A percentile compares a stretch with the other conserved stretches of the same genome.
phyloP scores from a whole-genome alignment of 768 basidiomycete genomes.

The Mycena epipterygia region DNA sequence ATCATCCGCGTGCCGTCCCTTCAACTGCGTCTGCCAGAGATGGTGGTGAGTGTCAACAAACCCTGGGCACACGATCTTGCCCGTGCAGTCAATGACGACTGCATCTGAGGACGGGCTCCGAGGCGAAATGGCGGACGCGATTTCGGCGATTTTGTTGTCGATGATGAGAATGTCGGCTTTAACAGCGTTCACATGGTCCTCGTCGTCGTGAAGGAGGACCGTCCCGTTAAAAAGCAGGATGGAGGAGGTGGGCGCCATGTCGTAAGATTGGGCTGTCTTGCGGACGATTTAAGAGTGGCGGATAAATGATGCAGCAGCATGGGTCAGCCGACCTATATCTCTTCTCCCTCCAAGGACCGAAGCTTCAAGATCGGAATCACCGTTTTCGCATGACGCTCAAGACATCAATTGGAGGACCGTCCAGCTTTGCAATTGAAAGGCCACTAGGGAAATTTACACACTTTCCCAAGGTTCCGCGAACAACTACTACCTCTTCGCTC shows the following conservation, averaged over 20 bases:
- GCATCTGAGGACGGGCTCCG: background rate
- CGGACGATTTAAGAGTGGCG: no score
- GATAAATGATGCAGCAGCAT: no score
- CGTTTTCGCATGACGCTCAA: no score
- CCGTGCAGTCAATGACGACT: constrained; percentile 24
- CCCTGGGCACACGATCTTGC: constrained; percentile 26
- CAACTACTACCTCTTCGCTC: no score
- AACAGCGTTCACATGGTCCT: constrained; percentile 22
- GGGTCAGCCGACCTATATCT: no score
- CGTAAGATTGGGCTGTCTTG: no score
- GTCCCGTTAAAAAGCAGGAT: constrained; percentile 29
- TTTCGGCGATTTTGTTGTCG: constrained; percentile 23
- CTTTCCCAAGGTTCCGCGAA: no score
- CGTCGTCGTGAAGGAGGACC: constrained; percentile 24
- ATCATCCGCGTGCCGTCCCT: constrained; percentile 27
- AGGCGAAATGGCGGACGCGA: constrained; percentile 10
- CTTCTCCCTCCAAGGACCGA: no score
- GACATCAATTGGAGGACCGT: no score
- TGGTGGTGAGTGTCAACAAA: constrained; percentile 37
- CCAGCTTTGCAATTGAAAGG: no score
- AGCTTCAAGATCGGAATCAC: no score
- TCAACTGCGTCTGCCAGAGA: constrained; percentile 35
- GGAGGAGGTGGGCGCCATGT: constrained; percentile 4
- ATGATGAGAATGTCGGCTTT: constrained; percentile 29
- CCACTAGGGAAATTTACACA: no score